These are phyloP conservation scores for Debaryomycetaceae sp. DNA, from an alignment of 1,139 yeast species.

Conservation along the genomic window DNA sequence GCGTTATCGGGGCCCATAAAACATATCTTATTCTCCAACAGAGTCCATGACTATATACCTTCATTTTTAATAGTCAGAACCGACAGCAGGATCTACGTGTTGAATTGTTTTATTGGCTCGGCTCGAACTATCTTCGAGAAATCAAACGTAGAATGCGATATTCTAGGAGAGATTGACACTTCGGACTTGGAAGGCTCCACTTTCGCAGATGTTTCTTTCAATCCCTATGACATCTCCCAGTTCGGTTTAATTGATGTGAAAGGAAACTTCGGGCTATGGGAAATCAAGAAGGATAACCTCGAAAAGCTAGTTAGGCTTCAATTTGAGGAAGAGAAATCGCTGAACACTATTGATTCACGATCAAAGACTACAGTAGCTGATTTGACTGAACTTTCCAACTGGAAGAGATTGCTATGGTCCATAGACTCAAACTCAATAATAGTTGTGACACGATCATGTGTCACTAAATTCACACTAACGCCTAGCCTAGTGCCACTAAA, in stretches of 20 bases:
- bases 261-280: slow-evolving; percentile 50
- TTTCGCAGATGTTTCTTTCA: slow-evolving; percentile 46
- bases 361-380: slow-evolving; percentile 28
- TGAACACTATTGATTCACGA: slow-evolving; percentile 1
- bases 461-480: slow-evolving; percentile 28
- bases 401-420: slow-evolving; percentile 53
- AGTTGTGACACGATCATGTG: slow-evolving; percentile 43
- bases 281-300: slow-evolving; percentile 13
- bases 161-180: slow-evolving; percentile 20
- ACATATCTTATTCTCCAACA: slow-evolving; percentile 31
- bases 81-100: slow-evolving; percentile 19
- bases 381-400: slow-evolving; percentile 51
- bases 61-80: slow-evolving; percentile 26
- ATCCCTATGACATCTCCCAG: slow-evolving; percentile 33
- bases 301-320: slow-evolving; percentile 4
- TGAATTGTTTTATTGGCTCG: slow-evolving; percentile 14
- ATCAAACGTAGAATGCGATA: slow-evolving; percentile 12
- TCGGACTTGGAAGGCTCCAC: slow-evolving; percentile 23
- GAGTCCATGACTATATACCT: slow-evolving; percentile 12
- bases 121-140: background rate
- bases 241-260: slow-evolving; percentile 48
- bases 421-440: slow-evolving; percentile 26
- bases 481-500: slow-evolving; percentile 21
- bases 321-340: slow-evolving; percentile 9
- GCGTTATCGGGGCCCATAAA: slow-evolving; percentile 33